Conservation (phyloP, 768 basidiomycete species). For the Thelephora ganbajun region DNA sequence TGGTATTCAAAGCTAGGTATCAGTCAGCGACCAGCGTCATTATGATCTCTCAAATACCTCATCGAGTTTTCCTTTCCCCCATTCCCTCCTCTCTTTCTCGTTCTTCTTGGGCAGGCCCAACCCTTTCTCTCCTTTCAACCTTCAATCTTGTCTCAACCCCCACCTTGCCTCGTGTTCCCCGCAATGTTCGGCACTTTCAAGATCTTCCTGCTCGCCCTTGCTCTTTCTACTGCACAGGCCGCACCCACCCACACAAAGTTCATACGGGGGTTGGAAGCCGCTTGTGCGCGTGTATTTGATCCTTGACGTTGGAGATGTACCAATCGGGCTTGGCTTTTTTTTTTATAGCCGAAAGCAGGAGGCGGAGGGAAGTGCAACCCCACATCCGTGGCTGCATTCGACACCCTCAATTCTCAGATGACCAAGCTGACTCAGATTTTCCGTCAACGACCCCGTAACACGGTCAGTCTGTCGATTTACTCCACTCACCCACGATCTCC, state of each 20-base stretch:
- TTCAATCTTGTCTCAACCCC: neutral
- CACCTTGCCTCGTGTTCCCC: neutral
- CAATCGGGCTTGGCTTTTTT: neutral
- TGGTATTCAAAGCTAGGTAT: too few relatives aligned
- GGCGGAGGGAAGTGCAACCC: conserved; percentile 46
- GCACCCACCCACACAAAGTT: conserved; percentile 24
- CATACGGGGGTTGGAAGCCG: conserved; percentile 34
- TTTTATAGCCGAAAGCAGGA: conserved; percentile 38
- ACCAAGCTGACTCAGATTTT: conserved; percentile 39
- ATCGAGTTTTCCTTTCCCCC: neutral
- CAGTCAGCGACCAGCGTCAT: too few relatives aligned
- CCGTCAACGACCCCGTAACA: conserved; percentile 42
- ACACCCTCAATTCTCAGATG: conserved; percentile 35
- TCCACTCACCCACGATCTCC: neutral
- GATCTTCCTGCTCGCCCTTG: conserved; percentile 12
- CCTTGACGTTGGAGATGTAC: neutral
- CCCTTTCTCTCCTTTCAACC: neutral
- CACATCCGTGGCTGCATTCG: conserved; percentile 38
- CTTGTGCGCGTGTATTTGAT: conserved; percentile 27
- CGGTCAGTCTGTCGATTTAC: conserved; percentile 21
- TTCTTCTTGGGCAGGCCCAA: neutral
- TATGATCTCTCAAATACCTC: too few relatives aligned
- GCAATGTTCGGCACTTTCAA: neutral
- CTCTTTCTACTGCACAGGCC: conserved; percentile 17
- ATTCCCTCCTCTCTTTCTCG: neutral